A percentile compares a stretch with the other conserved stretches of the same genome.
phyloP scores from a whole-genome alignment of 1,139 yeast species.

The Pichia sp. region DNA sequence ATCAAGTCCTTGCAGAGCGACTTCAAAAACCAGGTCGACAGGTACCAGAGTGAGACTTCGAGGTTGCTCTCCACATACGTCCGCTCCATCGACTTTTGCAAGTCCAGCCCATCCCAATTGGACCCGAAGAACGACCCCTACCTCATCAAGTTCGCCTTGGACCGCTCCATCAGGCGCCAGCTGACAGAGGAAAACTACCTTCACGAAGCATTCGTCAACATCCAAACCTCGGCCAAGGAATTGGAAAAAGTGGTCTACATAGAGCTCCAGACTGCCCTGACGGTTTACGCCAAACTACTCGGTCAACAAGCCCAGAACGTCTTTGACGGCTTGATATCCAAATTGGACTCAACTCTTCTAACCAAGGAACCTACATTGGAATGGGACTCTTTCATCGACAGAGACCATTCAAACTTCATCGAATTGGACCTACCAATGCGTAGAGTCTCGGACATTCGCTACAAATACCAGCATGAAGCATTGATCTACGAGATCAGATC shows the following conservation, averaged over 20 bases:
- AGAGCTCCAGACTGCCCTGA: constrained; percentile 79
- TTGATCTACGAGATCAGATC: constrained; percentile 68
- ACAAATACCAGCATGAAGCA: constrained; percentile 67
- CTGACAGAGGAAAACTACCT: constrained; percentile 79
- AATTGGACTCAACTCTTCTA: constrained; percentile 67
- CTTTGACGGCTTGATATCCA: constrained; percentile 60
- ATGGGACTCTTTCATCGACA: constrained; percentile 80
- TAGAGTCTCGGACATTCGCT: constrained; percentile 55
- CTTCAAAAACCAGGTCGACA: constrained; percentile 68
- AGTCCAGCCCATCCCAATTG: constrained; percentile 29
- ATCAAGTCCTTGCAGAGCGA: constrained; percentile 78
- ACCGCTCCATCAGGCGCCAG: constrained; percentile 72
- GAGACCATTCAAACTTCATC: constrained; percentile 70
- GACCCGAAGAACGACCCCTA: constrained; percentile 69
- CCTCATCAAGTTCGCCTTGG: constrained; percentile 64
- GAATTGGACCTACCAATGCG: constrained; percentile 71
- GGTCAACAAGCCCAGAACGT: constrained; percentile 68
- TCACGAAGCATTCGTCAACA: constrained; percentile 81
- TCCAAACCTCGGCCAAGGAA: constrained; percentile 84
- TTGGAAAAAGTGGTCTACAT: constrained; percentile 82
- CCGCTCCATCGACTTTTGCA: constrained; percentile 42
- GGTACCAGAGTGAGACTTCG: constrained; percentile 65
- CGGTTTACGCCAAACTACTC: constrained; percentile 62
- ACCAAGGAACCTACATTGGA: constrained; percentile 76
- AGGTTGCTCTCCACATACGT: constrained; percentile 46